phyloP scores from a whole-genome alignment of 768 basidiomycete species.

The Pisolithus microcarpus region DNA sequence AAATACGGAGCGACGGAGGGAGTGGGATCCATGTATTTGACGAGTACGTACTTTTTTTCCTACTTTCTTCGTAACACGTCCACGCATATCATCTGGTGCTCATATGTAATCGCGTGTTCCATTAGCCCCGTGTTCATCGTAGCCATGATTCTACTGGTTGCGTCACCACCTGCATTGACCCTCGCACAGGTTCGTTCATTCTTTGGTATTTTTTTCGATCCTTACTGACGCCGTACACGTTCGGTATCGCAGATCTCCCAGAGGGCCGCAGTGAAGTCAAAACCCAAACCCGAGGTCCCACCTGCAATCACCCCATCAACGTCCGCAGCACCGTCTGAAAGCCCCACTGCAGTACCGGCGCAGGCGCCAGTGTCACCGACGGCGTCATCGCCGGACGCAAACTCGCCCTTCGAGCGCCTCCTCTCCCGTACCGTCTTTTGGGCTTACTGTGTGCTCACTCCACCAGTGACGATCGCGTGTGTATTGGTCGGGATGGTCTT shows the following conservation, averaged over 20 bases:
- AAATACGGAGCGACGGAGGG: slow-evolving; percentile 47
- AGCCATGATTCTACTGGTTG: slow-evolving; percentile 74
- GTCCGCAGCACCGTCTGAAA: not conserved
- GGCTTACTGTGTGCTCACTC: slow-evolving; percentile 85
- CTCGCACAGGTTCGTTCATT: slow-evolving; percentile 43
- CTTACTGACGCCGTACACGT: not conserved
- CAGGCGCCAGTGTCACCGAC: not conserved
- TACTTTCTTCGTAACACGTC: not conserved
- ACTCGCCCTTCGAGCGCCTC: slow-evolving; percentile 66
- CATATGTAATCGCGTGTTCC: slow-evolving; percentile 1
- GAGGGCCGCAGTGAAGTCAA: not conserved
- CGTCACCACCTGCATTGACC: slow-evolving; percentile 75
- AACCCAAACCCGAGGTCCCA: not conserved
- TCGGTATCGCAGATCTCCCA: slow-evolving; percentile 16
- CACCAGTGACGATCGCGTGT: slow-evolving; percentile 71
- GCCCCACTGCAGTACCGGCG: not conserved
- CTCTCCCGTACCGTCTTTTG: slow-evolving; percentile 90
- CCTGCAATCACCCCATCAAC: not conserved
- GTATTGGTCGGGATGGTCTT: slow-evolving; percentile 69
- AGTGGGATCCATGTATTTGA: slow-evolving; percentile 45
- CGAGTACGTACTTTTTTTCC: slow-evolving; percentile 48
- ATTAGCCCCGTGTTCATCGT: slow-evolving; percentile 81
- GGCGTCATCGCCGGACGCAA: not conserved
- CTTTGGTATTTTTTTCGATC: slow-evolving; percentile 1
- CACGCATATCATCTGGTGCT: not conserved